Base-by-base conservation (phyloP, 345 rosid species). In the Hypericum perforatum region DNA sequence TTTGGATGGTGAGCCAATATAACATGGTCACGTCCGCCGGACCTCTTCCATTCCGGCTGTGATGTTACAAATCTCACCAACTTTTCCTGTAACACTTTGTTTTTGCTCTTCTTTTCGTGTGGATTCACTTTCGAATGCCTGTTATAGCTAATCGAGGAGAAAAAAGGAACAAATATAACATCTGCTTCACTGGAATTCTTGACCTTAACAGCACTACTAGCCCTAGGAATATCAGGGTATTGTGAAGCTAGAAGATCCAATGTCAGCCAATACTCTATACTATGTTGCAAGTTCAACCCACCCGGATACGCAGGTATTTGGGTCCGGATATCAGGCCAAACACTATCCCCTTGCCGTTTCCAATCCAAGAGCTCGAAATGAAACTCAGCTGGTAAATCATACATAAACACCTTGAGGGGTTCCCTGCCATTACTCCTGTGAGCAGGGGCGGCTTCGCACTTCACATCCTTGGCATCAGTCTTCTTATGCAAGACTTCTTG, bases 1-100 rank as follows among this genome's bases (percentile, higher is more conserved):
- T 89, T 92, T 0, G 99, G 99, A 68, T 92, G 99, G 67, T 92
- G 99, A 43, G 99, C 95, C 73, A 84, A 46, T 22, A 92, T 56
- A 11, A 89, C 52, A 68, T 92, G 99, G 66, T 92, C 84, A 46
- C 63, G 64, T 0, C 97, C 99, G 12, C 89, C 82, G 3, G 89
- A 82, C 60, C 54, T 66, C 71, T 76, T 85, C 99, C 99, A 92
- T 60, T 85, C 86, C 62, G 60, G 62, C 39, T 78, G 94, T 0
- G 75, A 57, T 16, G 77, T 82, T 63, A 92, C 54, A 46, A 58
- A 77, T 37, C 45, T 60, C 39, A 92, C 91, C 79, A 82, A 41
- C 56, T 76, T 85, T 36, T 82, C 94, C 69, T 92, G 81, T 57
- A 92, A 60, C 15, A 62, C 60, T 48, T 61, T 86, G 72, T 92